A percentile compares a stretch with the other conserved stretches of the same genome.
Conservation (phyloP, 768 basidiomycete genomes). For the Amyloporia xantha region DNA sequence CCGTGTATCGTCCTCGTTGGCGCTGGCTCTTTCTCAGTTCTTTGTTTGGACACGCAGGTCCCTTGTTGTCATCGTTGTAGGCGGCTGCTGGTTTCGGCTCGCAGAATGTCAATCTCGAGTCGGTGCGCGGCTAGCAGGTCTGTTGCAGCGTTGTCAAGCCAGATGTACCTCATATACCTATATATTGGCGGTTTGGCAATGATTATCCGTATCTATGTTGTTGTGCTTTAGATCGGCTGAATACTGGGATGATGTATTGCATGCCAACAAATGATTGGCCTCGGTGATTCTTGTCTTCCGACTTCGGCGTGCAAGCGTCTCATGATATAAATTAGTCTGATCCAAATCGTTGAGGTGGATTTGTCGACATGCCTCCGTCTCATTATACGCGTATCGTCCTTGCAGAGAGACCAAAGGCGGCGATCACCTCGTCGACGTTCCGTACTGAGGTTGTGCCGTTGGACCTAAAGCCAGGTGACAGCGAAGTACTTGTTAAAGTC, state of each 20-base stretch:
- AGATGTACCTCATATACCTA: constrained; percentile 6
- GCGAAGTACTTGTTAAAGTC: constrained; percentile 67
- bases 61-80: not conserved
- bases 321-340: no score
- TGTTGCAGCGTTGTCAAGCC: constrained; percentile 7
- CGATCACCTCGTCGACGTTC: constrained; percentile 73
- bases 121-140: constrained; percentile 1
- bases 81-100: constrained; percentile 7
- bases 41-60: not conserved
- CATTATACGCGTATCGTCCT: constrained; percentile 66
- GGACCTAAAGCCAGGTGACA: constrained; percentile 43
- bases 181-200: constrained; percentile 3
- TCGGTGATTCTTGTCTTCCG: no score
- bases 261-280: no score
- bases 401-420: constrained; percentile 60
- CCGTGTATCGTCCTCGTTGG: constrained; percentile 4
- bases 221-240: not conserved
- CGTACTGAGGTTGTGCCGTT: constrained; percentile 47
- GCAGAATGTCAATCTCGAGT: not conserved
- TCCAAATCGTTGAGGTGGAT: no score
- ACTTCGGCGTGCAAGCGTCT: no score
- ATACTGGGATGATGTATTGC: not conserved
- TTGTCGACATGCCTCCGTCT: not conserved
- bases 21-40: constrained; percentile 1
- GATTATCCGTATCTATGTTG: constrained; percentile 1